Evolutionary conservation across 306 rosid genomes (phyloP), one percentile per base, ranked within the genome.

Genomic region (Casuarina cunninghamiana): DNA sequence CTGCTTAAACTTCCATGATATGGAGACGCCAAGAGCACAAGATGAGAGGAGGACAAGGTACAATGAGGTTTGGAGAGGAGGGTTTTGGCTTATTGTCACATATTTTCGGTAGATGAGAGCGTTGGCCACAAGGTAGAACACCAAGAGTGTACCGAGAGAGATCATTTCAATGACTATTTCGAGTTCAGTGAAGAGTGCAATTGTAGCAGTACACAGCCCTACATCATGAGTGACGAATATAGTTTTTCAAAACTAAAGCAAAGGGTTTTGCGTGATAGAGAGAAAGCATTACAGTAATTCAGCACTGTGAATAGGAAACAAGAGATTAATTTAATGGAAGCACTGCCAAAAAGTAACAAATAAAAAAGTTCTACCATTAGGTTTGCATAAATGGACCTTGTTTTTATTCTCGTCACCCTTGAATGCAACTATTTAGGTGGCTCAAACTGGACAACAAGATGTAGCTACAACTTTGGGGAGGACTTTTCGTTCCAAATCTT

Each of bases 51-150:
- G 89, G 79, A 85, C 71, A 65, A 91, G 92, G 88, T 87, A 93
- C 26, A 89, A 41, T 75, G 88, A 89, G 61, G 90, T 78, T 43
- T 77, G 89, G 0, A 76, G 17, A 42, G 96, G 93, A 3, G 97
- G 84, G 55, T 82, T 73, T 44, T 77, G 86, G 78, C 81, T 76
- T 4, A 72, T 84, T 82, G 86, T 83, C 72, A 78, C 93, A 13
- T 91, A 95, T n/a, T 95, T 84, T 26, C 91, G 88, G 67, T 92
- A 95, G 62, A 95, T 83, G 50, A 90, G 88, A 55, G 97, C 97
- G 69, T 90, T 95, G 74, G 98, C 98, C 42, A 95, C 98, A 63
- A 92, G 88, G 91, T 92, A 95, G 91, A 89, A 91, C 58, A 95
- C 98, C 75, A 86, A 41, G 17, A 95, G 89, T 1, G 97, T 91